Evolutionary conservation across 371 early-diverging fungal species (phyloP), one percentile per base, ranked within the genome.

Genomic region (Mycotypha africana): DNA sequence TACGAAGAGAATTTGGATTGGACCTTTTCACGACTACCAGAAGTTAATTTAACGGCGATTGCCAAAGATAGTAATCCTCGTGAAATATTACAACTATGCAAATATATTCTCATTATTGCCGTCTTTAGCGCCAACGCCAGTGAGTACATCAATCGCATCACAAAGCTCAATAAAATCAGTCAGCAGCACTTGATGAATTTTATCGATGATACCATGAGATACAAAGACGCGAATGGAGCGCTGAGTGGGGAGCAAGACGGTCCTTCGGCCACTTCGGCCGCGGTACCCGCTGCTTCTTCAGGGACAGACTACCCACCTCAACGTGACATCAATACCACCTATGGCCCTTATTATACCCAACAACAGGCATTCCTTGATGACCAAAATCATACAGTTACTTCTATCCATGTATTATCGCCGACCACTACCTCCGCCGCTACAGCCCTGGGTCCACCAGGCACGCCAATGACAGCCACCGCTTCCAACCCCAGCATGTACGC

Each of bases 111-210:
- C 23, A 85, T 83, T 2, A 68, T 91, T 36, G 89, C 94, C 6
- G 95, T 96, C 3, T 85, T 84, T 50, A 86, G 88, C 56, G 79
- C 81, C 32, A 66, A 82, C 39, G 92, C 91, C 58, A 79, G 83
- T 45, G 60, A 61, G 15, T 89, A 88, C 54, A 90, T 97, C 47
- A 74, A 70, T 42, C 84, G 80, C 56, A 94, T 95, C 55, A 91
- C 88, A 70, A 47, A 65, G 23, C 60, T 97, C 21, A 72, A 71
- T 16, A 77, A 75, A 35, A 57, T 58, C 10, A 74, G 75, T 21
- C 96, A 96, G 69, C 84, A 85, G 53, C 74, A 77, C 14, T 61
- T 97, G 43, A 97, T 96, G 97, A 55, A 85, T 7, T 72, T 82
- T 7, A 91, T 97, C 47, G 93, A 95, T 61, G 64, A 75, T 53